A percentile compares a stretch with the other conserved stretches of the same genome.
phyloP scores from a whole-genome alignment of 352 stramenopile species.

The Phytophthora melonis region DNA sequence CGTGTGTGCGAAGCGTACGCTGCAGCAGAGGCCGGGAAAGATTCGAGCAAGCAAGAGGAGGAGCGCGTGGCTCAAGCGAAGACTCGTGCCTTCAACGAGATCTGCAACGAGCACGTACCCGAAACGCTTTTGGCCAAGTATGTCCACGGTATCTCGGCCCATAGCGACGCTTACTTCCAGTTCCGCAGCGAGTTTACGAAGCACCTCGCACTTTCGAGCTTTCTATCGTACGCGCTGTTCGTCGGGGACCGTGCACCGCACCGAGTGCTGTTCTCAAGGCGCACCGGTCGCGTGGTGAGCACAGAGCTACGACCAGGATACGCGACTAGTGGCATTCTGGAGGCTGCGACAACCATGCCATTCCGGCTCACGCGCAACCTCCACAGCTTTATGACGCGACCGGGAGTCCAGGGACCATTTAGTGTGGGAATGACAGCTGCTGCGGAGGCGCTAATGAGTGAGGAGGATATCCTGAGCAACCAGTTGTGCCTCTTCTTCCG shows the following conservation, averaged over 20 bases:
- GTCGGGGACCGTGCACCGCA: conserved; percentile 88
- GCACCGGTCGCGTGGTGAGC: conserved; percentile 84
- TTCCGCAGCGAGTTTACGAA: conserved; percentile 90
- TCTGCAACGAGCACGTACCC: conserved; percentile 81
- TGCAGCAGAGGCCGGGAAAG: conserved; percentile 36
- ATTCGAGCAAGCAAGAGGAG: conserved; percentile 64
- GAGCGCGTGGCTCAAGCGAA: conserved; percentile 72
- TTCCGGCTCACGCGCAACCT: conserved; percentile 92
- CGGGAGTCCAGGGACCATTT: conserved; percentile 88
- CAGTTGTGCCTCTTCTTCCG: conserved; percentile 91
- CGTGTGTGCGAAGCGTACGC: conserved; percentile 79
- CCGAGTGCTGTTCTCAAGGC: conserved; percentile 83
- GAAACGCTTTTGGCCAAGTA: conserved; percentile 90
- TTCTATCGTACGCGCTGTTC: conserved; percentile 88
- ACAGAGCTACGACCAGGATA: conserved; percentile 89
- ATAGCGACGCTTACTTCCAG: conserved; percentile 87
- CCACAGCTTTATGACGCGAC: conserved; percentile 87
- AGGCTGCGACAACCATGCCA: conserved; percentile 84
- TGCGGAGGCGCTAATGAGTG: conserved; percentile 83
- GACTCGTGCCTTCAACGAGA: conserved; percentile 77
- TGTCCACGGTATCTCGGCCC: conserved; percentile 74
- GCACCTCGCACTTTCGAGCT: conserved; percentile 85
- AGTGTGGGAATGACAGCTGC: conserved; percentile 84
- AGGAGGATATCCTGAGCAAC: conserved; percentile 87
- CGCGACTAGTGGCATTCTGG: conserved; percentile 83